A percentile compares a stretch with the other conserved stretches of the same genome.
Evolutionary conservation across 2,329 filamentous ascomycete species (phyloP).

Genomic region (Fusarium sp.): DNA sequence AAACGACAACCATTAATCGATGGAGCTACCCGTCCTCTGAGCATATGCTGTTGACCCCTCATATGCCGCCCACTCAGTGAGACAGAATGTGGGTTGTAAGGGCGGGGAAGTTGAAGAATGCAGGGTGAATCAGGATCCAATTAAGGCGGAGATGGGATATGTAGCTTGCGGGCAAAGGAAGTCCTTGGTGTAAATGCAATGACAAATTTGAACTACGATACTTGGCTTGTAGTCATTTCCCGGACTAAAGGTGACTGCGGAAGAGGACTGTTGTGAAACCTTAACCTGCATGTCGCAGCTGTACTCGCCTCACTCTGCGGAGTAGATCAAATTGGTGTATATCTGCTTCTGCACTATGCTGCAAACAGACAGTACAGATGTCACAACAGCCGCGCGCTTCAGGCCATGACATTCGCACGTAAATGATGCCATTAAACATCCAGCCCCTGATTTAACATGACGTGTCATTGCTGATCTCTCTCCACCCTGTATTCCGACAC

Average conservation of each 20-base stretch:
- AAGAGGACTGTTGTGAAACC: not conserved
- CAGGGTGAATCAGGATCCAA: not conserved
- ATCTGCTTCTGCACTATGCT: not conserved
- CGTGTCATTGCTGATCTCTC: not conserved
- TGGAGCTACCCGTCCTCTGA: not conserved
- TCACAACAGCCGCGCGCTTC: not conserved
- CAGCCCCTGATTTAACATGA: not conserved
- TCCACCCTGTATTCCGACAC: not conserved
- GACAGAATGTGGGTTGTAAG: not conserved
- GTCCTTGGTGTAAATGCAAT: not conserved
- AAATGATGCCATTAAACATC: not conserved
- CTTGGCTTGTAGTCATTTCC: not conserved
- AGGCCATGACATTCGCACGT: not conserved
- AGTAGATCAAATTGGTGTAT: not conserved
- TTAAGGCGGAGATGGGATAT: not conserved
- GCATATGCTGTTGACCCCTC: not conserved
- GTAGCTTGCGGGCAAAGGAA: not conserved
- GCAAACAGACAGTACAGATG: not conserved
- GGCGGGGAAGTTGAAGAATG: not conserved
- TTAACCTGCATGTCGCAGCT: not conserved
- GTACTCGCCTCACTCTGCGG: not conserved
- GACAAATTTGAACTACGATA: not conserved
- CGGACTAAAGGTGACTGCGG: not conserved
- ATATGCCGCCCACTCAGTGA: not conserved
- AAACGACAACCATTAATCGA: not conserved